These are phyloP conservation scores for Pichia sp. DNA, from an alignment of 1,139 yeast species.

Conservation along the genomic window DNA sequence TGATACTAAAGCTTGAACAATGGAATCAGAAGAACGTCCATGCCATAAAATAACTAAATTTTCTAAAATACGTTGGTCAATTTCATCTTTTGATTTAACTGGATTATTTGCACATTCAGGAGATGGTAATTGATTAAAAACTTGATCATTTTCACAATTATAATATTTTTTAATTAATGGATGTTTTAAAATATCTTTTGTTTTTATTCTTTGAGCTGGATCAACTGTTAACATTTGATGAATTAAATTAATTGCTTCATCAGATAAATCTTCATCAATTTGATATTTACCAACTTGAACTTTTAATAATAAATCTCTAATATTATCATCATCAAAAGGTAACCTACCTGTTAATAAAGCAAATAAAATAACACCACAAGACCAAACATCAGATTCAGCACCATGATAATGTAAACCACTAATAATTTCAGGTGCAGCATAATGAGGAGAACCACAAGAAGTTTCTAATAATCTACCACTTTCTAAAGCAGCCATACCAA, in stretches of 20 bases:
- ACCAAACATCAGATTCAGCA: slow-evolving; percentile 97
- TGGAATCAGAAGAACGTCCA: slow-evolving; percentile 62
- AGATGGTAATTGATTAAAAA: slow-evolving; percentile 26
- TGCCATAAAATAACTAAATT: slow-evolving; percentile 89
- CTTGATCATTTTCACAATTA: slow-evolving; percentile 27
- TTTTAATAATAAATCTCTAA: slow-evolving; percentile 74
- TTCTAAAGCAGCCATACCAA: slow-evolving; percentile 99
- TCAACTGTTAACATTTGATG: slow-evolving; percentile 74
- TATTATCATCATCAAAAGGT: slow-evolving; percentile 96
- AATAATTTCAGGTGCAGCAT: slow-evolving; percentile 96
- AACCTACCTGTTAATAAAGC: slow-evolving; percentile 91
- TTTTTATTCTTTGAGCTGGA: slow-evolving; percentile 72
- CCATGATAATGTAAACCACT: slow-evolving; percentile 94
- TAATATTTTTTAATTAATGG: slow-evolving; percentile 78
- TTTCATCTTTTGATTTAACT: slow-evolving; percentile 45
- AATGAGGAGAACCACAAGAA: slow-evolving; percentile 97
- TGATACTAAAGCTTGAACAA: slow-evolving; percentile 54
- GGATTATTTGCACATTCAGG: slow-evolving; percentile 32
- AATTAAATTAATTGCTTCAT: slow-evolving; percentile 83
- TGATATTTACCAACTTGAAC: slow-evolving; percentile 85
- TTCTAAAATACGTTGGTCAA: slow-evolving; percentile 78
- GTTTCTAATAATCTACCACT: slow-evolving; percentile 81
- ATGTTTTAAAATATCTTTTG: slow-evolving; percentile 66
- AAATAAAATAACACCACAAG: slow-evolving; percentile 92
- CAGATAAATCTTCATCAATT: slow-evolving; percentile 74